Conservation (phyloP, 1,284 basidiomycete species). For the Cutaneotrichosporon mucoides region DNA sequence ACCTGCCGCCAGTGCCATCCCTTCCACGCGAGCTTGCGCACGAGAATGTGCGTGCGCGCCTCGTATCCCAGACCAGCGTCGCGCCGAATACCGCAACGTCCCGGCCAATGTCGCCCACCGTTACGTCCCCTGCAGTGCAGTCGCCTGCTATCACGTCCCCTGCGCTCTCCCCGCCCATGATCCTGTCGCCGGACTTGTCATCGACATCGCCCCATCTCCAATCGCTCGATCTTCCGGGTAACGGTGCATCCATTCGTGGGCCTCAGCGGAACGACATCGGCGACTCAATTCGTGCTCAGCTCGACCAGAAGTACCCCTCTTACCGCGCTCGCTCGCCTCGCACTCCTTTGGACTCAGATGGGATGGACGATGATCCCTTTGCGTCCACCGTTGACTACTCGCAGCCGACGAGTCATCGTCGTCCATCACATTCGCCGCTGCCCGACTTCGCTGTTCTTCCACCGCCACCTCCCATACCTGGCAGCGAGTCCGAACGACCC, state of each 20-base stretch:
- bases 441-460: conserved; percentile 1
- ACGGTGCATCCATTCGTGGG: no score
- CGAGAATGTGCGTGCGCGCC: neutral
- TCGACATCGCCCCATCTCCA: neutral
- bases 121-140: no score
- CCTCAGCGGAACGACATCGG: neutral
- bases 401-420: neutral
- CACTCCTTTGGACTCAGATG: neutral
- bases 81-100: neutral
- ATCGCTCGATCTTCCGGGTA: neutral
- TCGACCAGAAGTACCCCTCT: conserved; percentile 9
- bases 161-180: neutral
- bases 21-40: conserved; percentile 11
- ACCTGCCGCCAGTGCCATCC: conserved; percentile 25
- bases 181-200: neutral
- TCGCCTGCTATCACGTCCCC: neutral
- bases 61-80: neutral
- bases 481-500: neutral
- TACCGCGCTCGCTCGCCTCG: neutral
- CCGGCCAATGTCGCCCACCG: neutral
- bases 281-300: neutral
- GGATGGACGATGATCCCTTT: conserved; percentile 31
- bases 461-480: neutral
- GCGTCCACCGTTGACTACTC: conserved; percentile 29
- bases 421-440: neutral